Percentiles rank a stretch among this genome's conserved stretches.
These are phyloP conservation scores for Debaryomycetaceae sp. DNA, from an alignment of 1,139 yeast species.

Conservation along the genomic window DNA sequence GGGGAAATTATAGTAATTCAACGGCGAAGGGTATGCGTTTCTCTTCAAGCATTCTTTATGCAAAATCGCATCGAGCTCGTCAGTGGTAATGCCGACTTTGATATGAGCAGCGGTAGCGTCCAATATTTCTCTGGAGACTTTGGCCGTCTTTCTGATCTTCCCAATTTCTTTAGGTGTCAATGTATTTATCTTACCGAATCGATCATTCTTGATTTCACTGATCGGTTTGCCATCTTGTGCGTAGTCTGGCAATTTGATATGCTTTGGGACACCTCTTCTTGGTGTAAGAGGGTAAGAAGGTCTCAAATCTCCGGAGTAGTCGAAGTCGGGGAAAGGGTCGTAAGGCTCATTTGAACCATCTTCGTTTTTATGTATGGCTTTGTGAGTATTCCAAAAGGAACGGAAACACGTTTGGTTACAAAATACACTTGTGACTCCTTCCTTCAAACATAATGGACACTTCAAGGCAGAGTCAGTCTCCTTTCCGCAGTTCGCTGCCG, in stretches of 20 bases:
- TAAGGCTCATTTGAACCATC: conserved; percentile 46
- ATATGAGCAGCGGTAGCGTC: conserved; percentile 84
- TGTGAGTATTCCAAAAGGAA: conserved; percentile 63
- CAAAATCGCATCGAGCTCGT: conserved; percentile 81
- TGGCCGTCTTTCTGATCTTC: conserved; percentile 69
- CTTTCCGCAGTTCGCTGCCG: conserved; percentile 83
- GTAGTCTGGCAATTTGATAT: conserved; percentile 79
- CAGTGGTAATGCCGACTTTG: conserved; percentile 89
- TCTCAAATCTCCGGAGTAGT: conserved; percentile 69
- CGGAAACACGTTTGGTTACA: conserved; percentile 88
- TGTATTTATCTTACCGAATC: conserved; percentile 63
- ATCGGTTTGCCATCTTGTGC: conserved; percentile 77
- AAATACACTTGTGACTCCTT: conserved; percentile 58
- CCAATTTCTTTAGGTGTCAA: conserved; percentile 64
- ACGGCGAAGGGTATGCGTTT: conserved; percentile 91
- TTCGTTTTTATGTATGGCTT: conserved; percentile 45
- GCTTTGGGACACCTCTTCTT: conserved; percentile 65
- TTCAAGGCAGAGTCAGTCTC: conserved; percentile 70
- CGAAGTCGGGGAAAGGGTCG: conserved; percentile 82
- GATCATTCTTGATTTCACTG: conserved; percentile 70
- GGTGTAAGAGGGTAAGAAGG: conserved; percentile 82
- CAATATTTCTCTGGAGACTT: conserved; percentile 79
- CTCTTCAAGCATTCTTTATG: conserved; percentile 88
- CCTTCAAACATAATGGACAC: conserved; percentile 89
- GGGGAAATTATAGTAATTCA: conserved; percentile 92